Evolutionary conservation across 345 rosid species (phyloP), one percentile per base, ranked within the genome.

Genomic region (Schrenkiella parvula): DNA sequence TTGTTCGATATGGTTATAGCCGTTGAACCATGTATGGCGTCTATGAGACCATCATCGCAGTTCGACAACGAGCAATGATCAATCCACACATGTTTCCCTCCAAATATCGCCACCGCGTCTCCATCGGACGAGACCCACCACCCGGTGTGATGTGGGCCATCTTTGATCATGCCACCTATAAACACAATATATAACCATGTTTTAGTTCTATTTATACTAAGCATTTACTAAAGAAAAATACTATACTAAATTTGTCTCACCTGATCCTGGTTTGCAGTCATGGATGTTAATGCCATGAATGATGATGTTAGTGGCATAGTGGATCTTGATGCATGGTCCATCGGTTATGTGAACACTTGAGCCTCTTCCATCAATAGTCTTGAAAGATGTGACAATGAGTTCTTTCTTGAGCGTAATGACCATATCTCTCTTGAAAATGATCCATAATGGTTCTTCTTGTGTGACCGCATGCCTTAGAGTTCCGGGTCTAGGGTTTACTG

Each of bases 281-380:
- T 89, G 96, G 41, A 89, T 82, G 80, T 89, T 59, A 52, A 89
- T 54, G 19, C 89, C 89, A 55, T 89, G 96, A 34, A 89, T 86
- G 72, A 89, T 89, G 41, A 89, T 86, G 74, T 89, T 89, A 51
- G 80, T 81, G 15, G 60, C 82, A 61, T 76, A 79, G 23, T 89
- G 93, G 5, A 89, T 82, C 62, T 86, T 89, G 22, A 89, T 80
- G 80, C 96, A 89, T 12, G 96, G 96, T 6, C 96, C 96, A 8
- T 80, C 69, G 4, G 86, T 75, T 23, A 89, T 86, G 75, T 89
- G 96, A 70, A 89, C 93, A 77, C 84, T 88, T 2, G 88, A 81
- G 14, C 96, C 96, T 72, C 96, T 80, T 39, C 96, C 96, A 57
- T 89, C 96, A 42, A 89, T 81, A 3, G 96, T 89, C 79, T 89